Percentiles rank a stretch among this genome's conserved stretches.
These are phyloP conservation scores for Pseudopediastrum boryanum DNA, from an alignment of 139 green algal genomes.

Conservation along the genomic window DNA sequence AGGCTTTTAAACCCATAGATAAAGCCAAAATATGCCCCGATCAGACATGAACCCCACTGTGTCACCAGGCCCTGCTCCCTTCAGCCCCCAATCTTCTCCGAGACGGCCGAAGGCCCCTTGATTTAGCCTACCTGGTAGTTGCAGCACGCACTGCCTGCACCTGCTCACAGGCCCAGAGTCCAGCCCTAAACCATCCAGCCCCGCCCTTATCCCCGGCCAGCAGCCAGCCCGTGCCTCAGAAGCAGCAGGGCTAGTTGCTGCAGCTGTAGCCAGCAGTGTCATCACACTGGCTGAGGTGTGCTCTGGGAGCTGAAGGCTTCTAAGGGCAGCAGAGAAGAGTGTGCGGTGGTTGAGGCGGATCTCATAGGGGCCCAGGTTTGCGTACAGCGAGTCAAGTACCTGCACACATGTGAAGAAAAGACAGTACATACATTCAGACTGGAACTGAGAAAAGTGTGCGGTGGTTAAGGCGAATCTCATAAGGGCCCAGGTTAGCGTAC, in stretches of 20 bases:
- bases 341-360: slow-evolving; percentile 63
- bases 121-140: slow-evolving; percentile 55
- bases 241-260: neutral
- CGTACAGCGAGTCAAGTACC: slow-evolving; percentile 45
- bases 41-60: too few species aligned
- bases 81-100: neutral
- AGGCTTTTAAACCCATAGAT: too few species aligned
- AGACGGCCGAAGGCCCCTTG: neutral
- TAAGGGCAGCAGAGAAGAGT: too few species aligned
- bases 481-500: slow-evolving; percentile 47
- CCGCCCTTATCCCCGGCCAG: slow-evolving; percentile 66
- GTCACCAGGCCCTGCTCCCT: too few species aligned
- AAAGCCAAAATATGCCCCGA: too few species aligned
- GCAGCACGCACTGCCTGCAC: slow-evolving; percentile 63
- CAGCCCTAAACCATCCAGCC: slow-evolving; percentile 71
- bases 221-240: slow-evolving; percentile 33
- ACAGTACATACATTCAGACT: too few species aligned
- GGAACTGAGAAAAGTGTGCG: too few species aligned
- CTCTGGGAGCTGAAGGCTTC: slow-evolving; percentile 7
- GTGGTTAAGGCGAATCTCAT: slow-evolving; percentile 68
- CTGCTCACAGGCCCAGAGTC: slow-evolving; percentile 47
- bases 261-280: slow-evolving; percentile 9
- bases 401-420: slow-evolving; percentile 21
- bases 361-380: slow-evolving; percentile 52
- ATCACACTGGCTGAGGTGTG: slow-evolving; percentile 23